Conservation (phyloP, 2,329 filamentous ascomycete genomes). For the Aschersonia sp. region DNA sequence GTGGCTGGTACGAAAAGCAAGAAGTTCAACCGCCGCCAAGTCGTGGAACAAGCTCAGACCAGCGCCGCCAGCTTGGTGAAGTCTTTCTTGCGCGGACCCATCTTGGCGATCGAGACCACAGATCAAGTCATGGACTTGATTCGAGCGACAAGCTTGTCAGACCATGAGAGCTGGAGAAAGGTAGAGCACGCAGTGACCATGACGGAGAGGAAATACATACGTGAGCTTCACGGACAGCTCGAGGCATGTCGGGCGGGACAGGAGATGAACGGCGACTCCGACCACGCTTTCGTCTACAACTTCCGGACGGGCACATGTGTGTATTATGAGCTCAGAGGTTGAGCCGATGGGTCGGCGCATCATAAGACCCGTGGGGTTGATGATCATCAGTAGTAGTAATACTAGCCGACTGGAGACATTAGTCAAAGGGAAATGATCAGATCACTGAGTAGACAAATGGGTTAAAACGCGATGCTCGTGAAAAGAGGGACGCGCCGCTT, state of each 20-base stretch:
- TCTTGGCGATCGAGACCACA: constrained; percentile 77
- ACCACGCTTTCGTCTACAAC: constrained; percentile 82
- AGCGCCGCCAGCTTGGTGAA: constrained; percentile 49
- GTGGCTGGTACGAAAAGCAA: constrained; percentile 73
- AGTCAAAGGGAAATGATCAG: too few species aligned
- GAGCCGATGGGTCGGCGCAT: constrained; percentile 1
- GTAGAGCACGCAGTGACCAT: constrained; percentile 67
- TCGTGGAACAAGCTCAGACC: constrained; percentile 64
- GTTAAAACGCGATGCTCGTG: too few species aligned
- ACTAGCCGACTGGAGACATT: too few species aligned
- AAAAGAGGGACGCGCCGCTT: too few species aligned
- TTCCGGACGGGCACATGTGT: constrained; percentile 74
- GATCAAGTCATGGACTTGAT: constrained; percentile 72
- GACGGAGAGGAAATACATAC: constrained; percentile 67
- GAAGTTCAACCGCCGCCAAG: constrained; percentile 77
- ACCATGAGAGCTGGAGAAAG: constrained; percentile 70
- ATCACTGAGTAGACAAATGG: too few species aligned
- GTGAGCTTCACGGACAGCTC: constrained; percentile 69
- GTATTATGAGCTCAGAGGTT: constrained; percentile 64
- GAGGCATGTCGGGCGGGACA: constrained; percentile 45
- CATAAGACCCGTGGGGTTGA: too few species aligned
- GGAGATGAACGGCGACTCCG: constrained; percentile 36
- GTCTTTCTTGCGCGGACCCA: constrained; percentile 61
- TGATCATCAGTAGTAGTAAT: too few species aligned
- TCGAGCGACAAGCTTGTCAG: constrained; percentile 57